phyloP scores from a whole-genome alignment of 306 rosid species.

The Trifolium repens region DNA sequence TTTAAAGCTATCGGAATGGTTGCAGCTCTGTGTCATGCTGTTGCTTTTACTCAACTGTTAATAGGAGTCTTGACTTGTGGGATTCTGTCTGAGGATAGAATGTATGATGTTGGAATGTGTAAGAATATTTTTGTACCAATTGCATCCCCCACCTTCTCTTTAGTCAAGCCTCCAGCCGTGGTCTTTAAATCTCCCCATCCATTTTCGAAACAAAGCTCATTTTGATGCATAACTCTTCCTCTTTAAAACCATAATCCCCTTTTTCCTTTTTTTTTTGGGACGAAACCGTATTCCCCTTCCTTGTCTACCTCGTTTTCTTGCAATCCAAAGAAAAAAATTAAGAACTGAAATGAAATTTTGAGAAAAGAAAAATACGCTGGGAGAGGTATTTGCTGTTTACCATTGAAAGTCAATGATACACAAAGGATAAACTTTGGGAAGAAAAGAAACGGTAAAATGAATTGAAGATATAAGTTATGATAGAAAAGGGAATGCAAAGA shows the following conservation, averaged over 20 bases:
- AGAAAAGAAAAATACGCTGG: background rate
- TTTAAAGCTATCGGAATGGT: slow-evolving; percentile 61
- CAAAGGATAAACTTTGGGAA: background rate
- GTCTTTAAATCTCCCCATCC: slow-evolving; percentile 86
- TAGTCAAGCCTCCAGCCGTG: slow-evolving; percentile 90
- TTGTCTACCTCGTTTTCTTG: background rate
- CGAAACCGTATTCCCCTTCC: background rate
- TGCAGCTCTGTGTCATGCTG: slow-evolving; percentile 67
- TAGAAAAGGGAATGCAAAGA: background rate
- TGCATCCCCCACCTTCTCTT: slow-evolving; percentile 93
- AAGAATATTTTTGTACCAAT: slow-evolving; percentile 67
- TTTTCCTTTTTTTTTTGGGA: too few relatives aligned
- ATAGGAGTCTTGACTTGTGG: slow-evolving; percentile 76
- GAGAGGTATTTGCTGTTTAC: background rate
- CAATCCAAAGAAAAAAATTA: background rate
- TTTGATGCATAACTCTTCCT: slow-evolving; percentile 50
- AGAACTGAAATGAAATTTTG: background rate
- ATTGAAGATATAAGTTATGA: background rate
- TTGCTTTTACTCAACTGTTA: slow-evolving; percentile 60
- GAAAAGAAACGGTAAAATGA: background rate
- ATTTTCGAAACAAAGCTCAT: slow-evolving; percentile 87
- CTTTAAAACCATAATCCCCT: background rate
- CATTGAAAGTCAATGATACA: background rate
- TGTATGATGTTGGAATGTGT: slow-evolving; percentile 96
- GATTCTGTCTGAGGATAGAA: slow-evolving; percentile 77